Evolutionary conservation across 768 basidiomycete genomes (phyloP), one percentile per base, ranked within the genome.

Genomic region (Suillus variegatus): DNA sequence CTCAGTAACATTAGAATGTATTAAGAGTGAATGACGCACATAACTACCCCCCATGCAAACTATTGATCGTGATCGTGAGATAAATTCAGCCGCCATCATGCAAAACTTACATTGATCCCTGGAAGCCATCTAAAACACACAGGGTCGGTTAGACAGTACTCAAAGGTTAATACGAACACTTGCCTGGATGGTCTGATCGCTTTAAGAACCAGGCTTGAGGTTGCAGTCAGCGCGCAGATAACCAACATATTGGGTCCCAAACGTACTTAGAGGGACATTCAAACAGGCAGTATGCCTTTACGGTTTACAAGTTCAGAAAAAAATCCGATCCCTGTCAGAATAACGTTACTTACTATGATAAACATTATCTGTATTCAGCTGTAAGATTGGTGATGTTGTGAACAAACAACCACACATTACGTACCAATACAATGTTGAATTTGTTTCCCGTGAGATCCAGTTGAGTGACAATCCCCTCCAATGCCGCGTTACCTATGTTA

Each of bases 241-340:
- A 54, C 16, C 25, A 12, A 35, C 35, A 9, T 16, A 10, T 25
- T 2, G 4, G 8, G 25, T 20, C 4, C 18, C n/a, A 47, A 25
- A 70, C 81, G 36, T 62, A 88, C 87, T 90, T 90, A 44, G 86
- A 82, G 0, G 88, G 88, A 63, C 85, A 87, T 78, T 90, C 89
- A 65, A 86, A 88, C 1, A 76, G 38, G 58, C 74, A 74, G 56
- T 77, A 63, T 35, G 64, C 38, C 62, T 61, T 56, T 32, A 35
- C 13, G 41, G 20, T 13, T 13, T 40, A 5, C 28, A 32, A 32
- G 32, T 20, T 32, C 9, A 60, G n/a, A 10, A 60, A 43, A 46
- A 28, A 28, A 12, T 28, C 1, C 6, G 10, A 43, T 18, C 2
- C 16, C 57, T n/a, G 12, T 32, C 10, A 28, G 18, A 13, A 60